Conservation (phyloP, 176 grass and related monocot species). For the Oryza nivara region DNA sequence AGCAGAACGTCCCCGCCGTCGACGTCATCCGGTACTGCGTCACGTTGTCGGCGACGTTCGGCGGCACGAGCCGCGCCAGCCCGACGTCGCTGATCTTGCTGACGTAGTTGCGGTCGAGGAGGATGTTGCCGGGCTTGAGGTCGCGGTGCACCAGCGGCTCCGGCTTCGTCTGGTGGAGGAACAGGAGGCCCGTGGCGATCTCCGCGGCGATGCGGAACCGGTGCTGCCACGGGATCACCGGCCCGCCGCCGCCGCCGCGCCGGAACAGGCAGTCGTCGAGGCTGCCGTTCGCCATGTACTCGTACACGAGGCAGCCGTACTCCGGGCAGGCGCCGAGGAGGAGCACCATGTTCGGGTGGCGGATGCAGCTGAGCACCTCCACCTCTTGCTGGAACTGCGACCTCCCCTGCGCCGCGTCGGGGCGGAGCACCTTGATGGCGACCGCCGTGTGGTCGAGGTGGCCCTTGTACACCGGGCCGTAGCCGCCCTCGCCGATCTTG, state of each 20-base stretch:
- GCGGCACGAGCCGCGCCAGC: conserved; percentile 79
- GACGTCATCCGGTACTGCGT: conserved; percentile 86
- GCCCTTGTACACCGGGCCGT: conserved; percentile 83
- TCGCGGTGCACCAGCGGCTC: conserved; percentile 94
- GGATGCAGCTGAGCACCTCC: conserved; percentile 92
- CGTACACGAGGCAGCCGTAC: conserved; percentile 91
- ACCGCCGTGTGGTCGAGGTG: conserved; percentile 82
- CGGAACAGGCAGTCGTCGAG: conserved; percentile 89
- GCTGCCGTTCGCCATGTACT: conserved; percentile 93
- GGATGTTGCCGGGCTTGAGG: conserved; percentile 90
- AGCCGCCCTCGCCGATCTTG: conserved; percentile 94
- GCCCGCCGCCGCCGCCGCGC: conserved; percentile 44
- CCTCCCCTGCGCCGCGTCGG: conserved; percentile 84
- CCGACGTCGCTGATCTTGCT: conserved; percentile 98
- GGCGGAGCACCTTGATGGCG: conserved; percentile 93
- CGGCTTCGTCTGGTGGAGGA: conserved; percentile 91
- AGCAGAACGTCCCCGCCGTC: conserved; percentile 74
- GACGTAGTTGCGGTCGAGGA: conserved; percentile 83
- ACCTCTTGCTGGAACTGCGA: conserved; percentile 97
- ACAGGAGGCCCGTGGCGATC: conserved; percentile 79
- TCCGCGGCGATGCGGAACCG: conserved; percentile 86
- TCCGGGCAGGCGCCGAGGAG: conserved; percentile 89
- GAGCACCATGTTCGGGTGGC: conserved; percentile 96
- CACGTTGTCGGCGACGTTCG: conserved; percentile 58
- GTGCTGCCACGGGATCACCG: conserved; percentile 80